Base-by-base conservation (phyloP, 345 rosid species). In the Angophora floribunda region DNA sequence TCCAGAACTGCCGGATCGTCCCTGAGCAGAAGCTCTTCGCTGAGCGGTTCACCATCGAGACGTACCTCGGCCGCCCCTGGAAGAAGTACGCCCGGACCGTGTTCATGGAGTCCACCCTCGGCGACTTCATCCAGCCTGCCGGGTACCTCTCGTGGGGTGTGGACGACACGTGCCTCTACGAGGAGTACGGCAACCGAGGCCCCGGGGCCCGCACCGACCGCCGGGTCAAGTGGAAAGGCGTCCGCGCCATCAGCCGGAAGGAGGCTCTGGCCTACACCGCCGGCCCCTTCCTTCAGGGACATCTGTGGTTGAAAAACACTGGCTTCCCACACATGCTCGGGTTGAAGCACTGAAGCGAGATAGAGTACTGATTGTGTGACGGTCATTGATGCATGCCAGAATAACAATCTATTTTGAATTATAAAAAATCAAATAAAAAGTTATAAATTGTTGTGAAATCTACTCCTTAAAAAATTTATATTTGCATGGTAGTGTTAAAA, bases 1-100 rank as follows among this genome's bases (percentile, higher is more conserved):
- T 97, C 92, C 98, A 96, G 30, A 95, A 95, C 92, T 96, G 98
- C 92, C 91, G 94, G 86, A 92, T 96, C 52, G 98, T 95, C 32
- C 95, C 98, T 0, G 98, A 97, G 91, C 87, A 59, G 87, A 89
- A 89, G n/a, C 95, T 95, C 32, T 88, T 78, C 2, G 89, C 95
- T 0, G 90, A 86, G 19, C 94, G 91, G 65, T 75, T 93, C 47
- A 86, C 70, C 21, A 85, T 92, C n/a, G 89, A 49, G 88, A 92
- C 95, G 4, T 97, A 93, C 92, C 87, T 97, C 75, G 98, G 98
- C 17, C 89, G 98, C 80, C 98, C 99, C 0, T 95, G 98, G 99
- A 95, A 94, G 91, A 24, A 88, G 36, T 91, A 32, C 51, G 89
- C 98, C 0, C 91, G 91, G 50, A 92, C 98, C 41, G 94, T 94